Conservation (phyloP, 169 alveolate species). For the Eimeria maxima region DNA sequence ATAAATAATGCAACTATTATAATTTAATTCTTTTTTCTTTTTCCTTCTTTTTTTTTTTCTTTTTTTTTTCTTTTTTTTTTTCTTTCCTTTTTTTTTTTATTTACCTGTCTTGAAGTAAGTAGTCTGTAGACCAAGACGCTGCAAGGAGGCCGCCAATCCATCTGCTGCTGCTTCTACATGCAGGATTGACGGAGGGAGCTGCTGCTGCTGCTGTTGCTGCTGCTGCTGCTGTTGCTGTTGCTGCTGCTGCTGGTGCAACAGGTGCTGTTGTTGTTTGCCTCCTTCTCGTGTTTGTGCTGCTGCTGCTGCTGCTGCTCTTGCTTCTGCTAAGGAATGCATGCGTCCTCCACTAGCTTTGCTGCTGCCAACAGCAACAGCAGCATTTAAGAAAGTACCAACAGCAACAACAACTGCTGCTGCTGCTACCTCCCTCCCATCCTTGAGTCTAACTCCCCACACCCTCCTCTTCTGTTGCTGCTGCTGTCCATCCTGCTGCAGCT, state of each 20-base stretch:
- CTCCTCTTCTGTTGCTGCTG: conserved; percentile 70
- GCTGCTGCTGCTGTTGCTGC: conserved; percentile 25
- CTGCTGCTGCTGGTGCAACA: background rate
- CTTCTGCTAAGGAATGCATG: conserved; percentile 48
- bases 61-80: no score
- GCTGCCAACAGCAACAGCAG: conserved; percentile 49
- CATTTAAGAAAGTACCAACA: conserved; percentile 19
- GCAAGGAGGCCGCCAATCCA: background rate
- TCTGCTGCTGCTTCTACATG: conserved; percentile 32
- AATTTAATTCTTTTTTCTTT: no score
- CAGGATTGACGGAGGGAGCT: background rate
- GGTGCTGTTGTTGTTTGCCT: background rate
- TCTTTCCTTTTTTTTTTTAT: no score
- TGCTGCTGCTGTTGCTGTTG: conserved; percentile 40
- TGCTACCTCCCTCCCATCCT: conserved; percentile 86
- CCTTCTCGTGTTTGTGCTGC: no score
- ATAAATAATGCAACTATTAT: no score
- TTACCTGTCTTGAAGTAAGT: conserved; percentile 27
- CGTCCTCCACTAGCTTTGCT: conserved; percentile 26
- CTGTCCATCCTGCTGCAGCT: background rate
- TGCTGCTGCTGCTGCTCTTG: background rate
- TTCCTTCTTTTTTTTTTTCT: no score
- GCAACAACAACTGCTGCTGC: conserved; percentile 82
- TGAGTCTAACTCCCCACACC: conserved; percentile 78
- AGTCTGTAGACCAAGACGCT: background rate